These are phyloP conservation scores for Backusella westeae DNA, from an alignment of 192 early-diverging fungal species.

Conservation along the genomic window DNA sequence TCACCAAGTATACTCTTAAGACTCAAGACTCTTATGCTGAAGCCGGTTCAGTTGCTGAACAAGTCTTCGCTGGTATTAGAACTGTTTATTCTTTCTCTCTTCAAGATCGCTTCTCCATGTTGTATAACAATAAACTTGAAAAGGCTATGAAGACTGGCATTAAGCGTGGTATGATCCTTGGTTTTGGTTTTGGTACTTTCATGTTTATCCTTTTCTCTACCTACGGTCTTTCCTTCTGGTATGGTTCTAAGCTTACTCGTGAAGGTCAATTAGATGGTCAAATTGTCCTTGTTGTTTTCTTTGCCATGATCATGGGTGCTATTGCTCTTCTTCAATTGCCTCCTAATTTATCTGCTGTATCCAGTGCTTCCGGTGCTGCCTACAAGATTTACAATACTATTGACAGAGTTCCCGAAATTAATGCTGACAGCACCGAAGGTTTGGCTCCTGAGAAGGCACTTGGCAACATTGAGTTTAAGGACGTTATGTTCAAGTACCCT, in stretches of 20 bases:
- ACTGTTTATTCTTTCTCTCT: slow-evolving; percentile 85
- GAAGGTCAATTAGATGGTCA: slow-evolving; percentile 39
- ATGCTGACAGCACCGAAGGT: slow-evolving; percentile 48
- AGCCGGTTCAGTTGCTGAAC: slow-evolving; percentile 81
- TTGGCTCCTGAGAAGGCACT: slow-evolving; percentile 40
- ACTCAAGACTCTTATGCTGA: slow-evolving; percentile 66
- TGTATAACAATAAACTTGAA: slow-evolving; percentile 61
- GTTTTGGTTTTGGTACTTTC: slow-evolving; percentile 65
- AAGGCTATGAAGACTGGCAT: slow-evolving; percentile 65
- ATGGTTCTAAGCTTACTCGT: slow-evolving; percentile 62
- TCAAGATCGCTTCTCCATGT: slow-evolving; percentile 62
- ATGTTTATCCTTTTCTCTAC: slow-evolving; percentile 68
- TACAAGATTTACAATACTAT: slow-evolving; percentile 74
- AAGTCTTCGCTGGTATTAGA: slow-evolving; percentile 76
- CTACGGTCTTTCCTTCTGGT: slow-evolving; percentile 81
- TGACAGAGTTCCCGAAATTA: slow-evolving; percentile 76
- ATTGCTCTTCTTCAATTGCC: slow-evolving; percentile 71
- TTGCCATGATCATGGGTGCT: slow-evolving; percentile 83
- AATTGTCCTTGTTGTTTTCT: slow-evolving; percentile 78
- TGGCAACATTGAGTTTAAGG: slow-evolving; percentile 73
- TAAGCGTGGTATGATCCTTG: slow-evolving; percentile 58
- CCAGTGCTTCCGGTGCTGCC: slow-evolving; percentile 75
- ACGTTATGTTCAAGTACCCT: slow-evolving; percentile 83
- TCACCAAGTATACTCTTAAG: slow-evolving; percentile 41
- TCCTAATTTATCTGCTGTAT: slow-evolving; percentile 67